These are phyloP conservation scores for Saitozyma podzolica DNA, from an alignment of 768 basidiomycete species.

Conservation along the genomic window DNA sequence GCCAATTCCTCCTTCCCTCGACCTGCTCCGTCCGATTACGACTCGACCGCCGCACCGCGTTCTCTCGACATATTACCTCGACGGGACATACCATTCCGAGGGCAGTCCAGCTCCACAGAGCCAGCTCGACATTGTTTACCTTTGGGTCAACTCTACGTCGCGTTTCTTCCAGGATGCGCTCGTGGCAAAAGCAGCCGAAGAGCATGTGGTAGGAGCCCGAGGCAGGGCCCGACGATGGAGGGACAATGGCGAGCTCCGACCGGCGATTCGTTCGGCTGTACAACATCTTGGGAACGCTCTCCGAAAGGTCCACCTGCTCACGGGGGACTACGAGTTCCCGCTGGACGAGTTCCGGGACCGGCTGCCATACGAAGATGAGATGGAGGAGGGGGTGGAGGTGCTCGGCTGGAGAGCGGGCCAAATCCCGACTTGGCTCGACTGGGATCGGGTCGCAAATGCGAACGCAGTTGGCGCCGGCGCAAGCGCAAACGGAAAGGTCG, in stretches of 20 bases:
- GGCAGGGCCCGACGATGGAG: constrained; percentile 38
- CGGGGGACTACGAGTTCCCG: constrained; percentile 31
- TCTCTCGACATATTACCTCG: constrained; percentile 27
- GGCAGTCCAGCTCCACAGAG: neutral
- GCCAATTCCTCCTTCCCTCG: neutral
- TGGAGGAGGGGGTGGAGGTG: constrained; percentile 1
- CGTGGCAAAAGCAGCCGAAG: constrained; percentile 11
- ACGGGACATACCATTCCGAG: constrained; percentile 17
- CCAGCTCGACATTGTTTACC: constrained; percentile 41
- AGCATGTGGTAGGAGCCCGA: constrained; percentile 13
- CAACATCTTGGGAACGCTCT: constrained; percentile 14
- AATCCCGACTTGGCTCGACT: constrained; percentile 45
- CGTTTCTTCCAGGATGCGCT: constrained; percentile 29
- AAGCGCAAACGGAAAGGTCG: constrained; percentile 3
- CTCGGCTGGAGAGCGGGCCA: constrained; percentile 37
- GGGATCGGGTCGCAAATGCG: constrained; percentile 1
- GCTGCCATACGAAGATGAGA: constrained; percentile 3
- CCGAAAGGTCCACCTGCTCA: constrained; percentile 41
- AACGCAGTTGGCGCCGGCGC: neutral
- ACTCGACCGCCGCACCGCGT: constrained; percentile 23
- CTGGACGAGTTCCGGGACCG: constrained; percentile 4
- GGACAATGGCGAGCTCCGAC: constrained; percentile 46
- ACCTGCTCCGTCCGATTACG: constrained; percentile 16
- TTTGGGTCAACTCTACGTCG: constrained; percentile 46
- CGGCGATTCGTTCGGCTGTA: constrained; percentile 37